phyloP scores from a whole-genome alignment of 768 basidiomycete species.

The Tulasnella sp. region DNA sequence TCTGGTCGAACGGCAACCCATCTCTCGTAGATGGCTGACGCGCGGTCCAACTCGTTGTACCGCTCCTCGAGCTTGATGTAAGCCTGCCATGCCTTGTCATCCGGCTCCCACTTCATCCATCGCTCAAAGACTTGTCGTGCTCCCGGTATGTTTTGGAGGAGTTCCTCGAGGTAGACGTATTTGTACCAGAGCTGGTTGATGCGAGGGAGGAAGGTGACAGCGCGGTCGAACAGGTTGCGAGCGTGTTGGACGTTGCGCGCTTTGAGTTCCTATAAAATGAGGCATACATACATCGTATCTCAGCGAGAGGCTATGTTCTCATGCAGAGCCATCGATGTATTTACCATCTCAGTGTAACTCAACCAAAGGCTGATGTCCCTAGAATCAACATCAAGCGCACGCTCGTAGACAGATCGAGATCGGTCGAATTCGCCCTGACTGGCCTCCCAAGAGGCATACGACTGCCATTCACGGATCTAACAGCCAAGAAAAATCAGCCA shows the following conservation, averaged over 20 bases:
- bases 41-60: conserved; percentile 84
- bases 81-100: conserved; percentile 99
- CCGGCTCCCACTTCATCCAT: conserved; percentile 99
- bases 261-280: conserved; percentile 57
- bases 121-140: conserved; percentile 96
- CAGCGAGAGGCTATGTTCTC: neutral
- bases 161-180: conserved; percentile 96
- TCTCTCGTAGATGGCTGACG: conserved; percentile 84
- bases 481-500: neutral
- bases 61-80: conserved; percentile 97
- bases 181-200: conserved; percentile 99
- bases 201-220: conserved; percentile 90
- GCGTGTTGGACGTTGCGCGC: conserved; percentile 95
- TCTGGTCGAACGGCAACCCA: conserved; percentile 56
- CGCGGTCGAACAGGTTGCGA: conserved; percentile 92
- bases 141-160: conserved; percentile 90
- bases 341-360: conserved; percentile 69
- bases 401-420: conserved; percentile 90
- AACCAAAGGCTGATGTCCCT: conserved; percentile 87
- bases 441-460: conserved; percentile 57
- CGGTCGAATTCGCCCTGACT: conserved; percentile 94
- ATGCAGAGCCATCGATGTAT: too few relatives aligned
- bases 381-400: conserved; percentile 91
- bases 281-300: neutral
- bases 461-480: conserved; percentile 36